phyloP scores from a whole-genome alignment of 176 grass and related monocot genomes.

The Zoysia pacifica region DNA sequence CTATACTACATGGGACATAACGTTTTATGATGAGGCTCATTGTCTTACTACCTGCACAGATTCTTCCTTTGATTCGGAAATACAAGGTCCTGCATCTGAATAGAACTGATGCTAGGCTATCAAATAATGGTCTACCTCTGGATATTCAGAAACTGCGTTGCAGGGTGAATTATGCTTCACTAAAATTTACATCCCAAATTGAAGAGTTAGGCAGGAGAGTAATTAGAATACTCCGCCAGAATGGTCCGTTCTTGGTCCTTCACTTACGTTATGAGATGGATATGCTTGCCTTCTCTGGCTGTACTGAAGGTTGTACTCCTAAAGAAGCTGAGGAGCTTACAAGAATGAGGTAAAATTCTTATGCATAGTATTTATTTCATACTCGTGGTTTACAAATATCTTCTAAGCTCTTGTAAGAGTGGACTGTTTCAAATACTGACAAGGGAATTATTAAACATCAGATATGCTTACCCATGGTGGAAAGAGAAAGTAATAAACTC shows the following conservation, averaged over 20 bases:
- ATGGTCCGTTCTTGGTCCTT: constrained; percentile 91
- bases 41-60: constrained; percentile 31
- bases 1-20: background rate
- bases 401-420: background rate
- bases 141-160: constrained; percentile 85
- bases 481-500: constrained; percentile 93
- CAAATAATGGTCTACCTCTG: constrained; percentile 79
- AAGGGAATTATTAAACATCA: constrained; percentile 41
- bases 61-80: constrained; percentile 89
- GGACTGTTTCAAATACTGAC: constrained; percentile 15
- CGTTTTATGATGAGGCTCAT: constrained; percentile 43
- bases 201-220: constrained; percentile 76
- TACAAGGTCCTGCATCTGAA: constrained; percentile 81
- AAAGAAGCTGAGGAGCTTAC: constrained; percentile 78
- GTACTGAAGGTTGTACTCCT: constrained; percentile 81
- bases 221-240: constrained; percentile 71
- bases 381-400: constrained; percentile 10
- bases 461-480: constrained; percentile 99
- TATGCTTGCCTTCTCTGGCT: constrained; percentile 97
- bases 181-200: constrained; percentile 86
- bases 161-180: constrained; percentile 74
- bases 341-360: constrained; percentile 70
- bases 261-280: constrained; percentile 98
- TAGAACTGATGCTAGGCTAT: constrained; percentile 86
- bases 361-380: background rate